Base-by-base conservation (phyloP, 768 basidiomycete genomes). In the Russula sp. region DNA sequence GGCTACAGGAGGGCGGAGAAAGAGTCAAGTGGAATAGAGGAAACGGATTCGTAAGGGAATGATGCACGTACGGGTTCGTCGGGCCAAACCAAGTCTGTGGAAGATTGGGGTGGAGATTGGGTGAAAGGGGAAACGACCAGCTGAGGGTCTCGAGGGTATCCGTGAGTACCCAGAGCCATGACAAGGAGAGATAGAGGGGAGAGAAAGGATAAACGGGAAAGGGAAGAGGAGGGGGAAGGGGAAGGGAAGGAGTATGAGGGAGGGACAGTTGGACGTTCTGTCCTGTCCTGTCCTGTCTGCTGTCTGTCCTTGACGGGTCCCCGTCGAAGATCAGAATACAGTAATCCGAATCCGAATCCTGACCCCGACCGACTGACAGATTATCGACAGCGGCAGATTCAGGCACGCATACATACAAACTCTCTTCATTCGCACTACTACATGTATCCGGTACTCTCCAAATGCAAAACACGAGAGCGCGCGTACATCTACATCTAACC, bases 1-100 rank as follows among this genome's bases (percentile, higher is more conserved):
- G 79, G 78, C 79, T 80, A 39, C 57, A 50, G 52, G 39, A 32
- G 47, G 46, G n/a, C 41, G 43, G 35, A 52, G 22, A 7, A 49
- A 22, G 34, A 25, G 41, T 55, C 13, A 53, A 56, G n/a, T 9
- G 18, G 18, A 46, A 36, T 11, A 16, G 51, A 32, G n/a, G 38
- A 56, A 20, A 25, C 14, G 2, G 47, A 46, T 20, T 35, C 32
- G 45, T 53, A 36, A 47, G 38, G 20, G 29, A 52, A 39, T 50
- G 10, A 20, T 25, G 7, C 25, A 54, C 68, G 43, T 41, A 69
- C 68, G 2, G 67, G 67, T 46, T 69, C 61, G 56, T 68, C 68
- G 5, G 61, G 42, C 56, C 57, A 58, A 42, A 45, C 32, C 8
- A 45, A 35, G 52, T 55, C 50, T 18, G 14, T 45, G 9, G 60